A percentile compares a stretch with the other conserved stretches of the same genome.
These are phyloP conservation scores for Lumnitzera littorea DNA, from an alignment of 345 rosid species.

Conservation along the genomic window DNA sequence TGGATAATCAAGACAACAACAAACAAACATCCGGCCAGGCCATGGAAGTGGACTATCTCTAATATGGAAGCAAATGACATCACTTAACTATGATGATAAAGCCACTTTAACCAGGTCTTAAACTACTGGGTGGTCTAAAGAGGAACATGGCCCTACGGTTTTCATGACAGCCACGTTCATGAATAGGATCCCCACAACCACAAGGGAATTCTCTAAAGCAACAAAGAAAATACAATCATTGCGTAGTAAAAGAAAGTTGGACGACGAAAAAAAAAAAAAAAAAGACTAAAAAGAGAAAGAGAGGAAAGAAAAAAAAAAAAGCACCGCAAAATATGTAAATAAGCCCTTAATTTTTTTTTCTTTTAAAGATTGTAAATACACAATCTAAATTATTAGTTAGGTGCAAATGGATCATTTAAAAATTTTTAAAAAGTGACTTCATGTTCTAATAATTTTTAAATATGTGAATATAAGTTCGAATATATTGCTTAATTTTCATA, in stretches of 20 bases:
- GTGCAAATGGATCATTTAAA: too few relatives aligned
- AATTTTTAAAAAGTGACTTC: too few relatives aligned
- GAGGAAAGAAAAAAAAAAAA: not conserved
- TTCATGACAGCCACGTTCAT: conserved; percentile 50
- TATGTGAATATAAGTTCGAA: too few relatives aligned
- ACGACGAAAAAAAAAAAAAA: not conserved
- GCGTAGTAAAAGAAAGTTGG: not conserved
- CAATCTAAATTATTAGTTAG: too few relatives aligned
- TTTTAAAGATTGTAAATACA: too few relatives aligned
- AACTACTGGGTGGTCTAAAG: conserved; percentile 1
- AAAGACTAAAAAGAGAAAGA: too few relatives aligned
- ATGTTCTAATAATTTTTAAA: too few relatives aligned
- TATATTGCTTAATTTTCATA: too few relatives aligned
- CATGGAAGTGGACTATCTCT: too few relatives aligned
- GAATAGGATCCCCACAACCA: conserved; percentile 28
- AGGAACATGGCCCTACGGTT: conserved; percentile 31
- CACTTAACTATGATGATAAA: not conserved
- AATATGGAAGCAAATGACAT: too few relatives aligned
- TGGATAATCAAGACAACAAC: too few relatives aligned
- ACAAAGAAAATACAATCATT: conserved; percentile 18
- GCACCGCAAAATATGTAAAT: conserved; percentile 9
- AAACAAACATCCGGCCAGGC: too few relatives aligned
- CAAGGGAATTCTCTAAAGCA: conserved; percentile 10
- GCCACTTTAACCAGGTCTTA: not conserved
- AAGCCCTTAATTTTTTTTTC: not conserved